Conservation (phyloP, 768 basidiomycete genomes). For the Lentinula raphanica region DNA sequence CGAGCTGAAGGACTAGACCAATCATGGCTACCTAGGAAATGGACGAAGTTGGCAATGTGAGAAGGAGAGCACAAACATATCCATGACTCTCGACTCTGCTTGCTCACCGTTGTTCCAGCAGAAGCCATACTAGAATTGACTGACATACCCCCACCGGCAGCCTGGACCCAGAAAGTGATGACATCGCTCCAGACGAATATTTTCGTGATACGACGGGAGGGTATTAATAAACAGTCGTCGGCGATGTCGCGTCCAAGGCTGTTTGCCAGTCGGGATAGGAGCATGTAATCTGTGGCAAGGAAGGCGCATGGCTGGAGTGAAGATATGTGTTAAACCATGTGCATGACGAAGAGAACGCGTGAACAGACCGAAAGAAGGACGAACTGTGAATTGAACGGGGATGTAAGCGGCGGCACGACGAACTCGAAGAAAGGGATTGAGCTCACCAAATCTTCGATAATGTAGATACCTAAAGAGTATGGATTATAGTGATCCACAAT, state of each 20-base stretch:
- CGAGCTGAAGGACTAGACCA: conserved; percentile 38
- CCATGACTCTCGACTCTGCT: too few relatives aligned
- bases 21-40: conserved; percentile 37
- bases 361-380: conserved; percentile 1
- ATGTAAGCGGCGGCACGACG: neutral
- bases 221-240: conserved; percentile 34
- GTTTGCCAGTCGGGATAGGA: conserved; percentile 42
- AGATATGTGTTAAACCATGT: neutral
- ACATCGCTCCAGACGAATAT: conserved; percentile 50
- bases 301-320: conserved; percentile 50
- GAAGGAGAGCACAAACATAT: too few relatives aligned
- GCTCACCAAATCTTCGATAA: neutral
- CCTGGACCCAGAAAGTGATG: conserved; percentile 48
- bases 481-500: neutral
- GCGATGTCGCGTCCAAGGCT: conserved; percentile 26
- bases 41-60: too few relatives aligned
- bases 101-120: conserved; percentile 19
- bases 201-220: conserved; percentile 31
- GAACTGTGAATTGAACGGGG: neutral
- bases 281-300: conserved; percentile 47
- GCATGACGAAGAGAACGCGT: neutral
- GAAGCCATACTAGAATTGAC: conserved; percentile 14
- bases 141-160: conserved; percentile 29
- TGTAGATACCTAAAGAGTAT: neutral
- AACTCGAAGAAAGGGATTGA: neutral